Percentiles rank a stretch among this genome's conserved stretches.
Conservation (phyloP, 208 protist species). For the Tetramitus jugosus region DNA sequence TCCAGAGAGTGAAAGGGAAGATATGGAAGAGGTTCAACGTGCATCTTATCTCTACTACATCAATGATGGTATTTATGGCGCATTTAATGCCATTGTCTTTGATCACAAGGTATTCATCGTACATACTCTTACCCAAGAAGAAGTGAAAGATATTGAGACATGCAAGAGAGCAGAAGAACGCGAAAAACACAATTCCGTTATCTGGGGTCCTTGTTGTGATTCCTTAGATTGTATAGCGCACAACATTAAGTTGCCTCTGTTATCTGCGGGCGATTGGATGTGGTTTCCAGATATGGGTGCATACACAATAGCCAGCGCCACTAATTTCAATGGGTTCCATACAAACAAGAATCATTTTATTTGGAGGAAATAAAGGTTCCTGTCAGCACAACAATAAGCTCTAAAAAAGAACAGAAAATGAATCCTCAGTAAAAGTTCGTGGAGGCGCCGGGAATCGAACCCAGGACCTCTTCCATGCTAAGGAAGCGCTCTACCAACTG, state of each 20-base stretch:
- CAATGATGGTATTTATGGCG: constrained; percentile 68
- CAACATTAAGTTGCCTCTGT: constrained; percentile 54
- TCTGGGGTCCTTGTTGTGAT: constrained; percentile 74
- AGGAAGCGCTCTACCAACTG: too few species aligned
- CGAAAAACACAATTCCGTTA: constrained; percentile 42
- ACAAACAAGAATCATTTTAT: too few species aligned
- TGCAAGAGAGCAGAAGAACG: constrained; percentile 17
- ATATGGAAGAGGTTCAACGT: too few species aligned
- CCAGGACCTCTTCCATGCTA: too few species aligned
- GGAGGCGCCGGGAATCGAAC: too few species aligned
- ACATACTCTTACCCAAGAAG: constrained; percentile 38
- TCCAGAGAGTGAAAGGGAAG: too few species aligned
- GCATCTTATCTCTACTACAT: constrained; percentile 66
- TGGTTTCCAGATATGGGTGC: constrained; percentile 63
- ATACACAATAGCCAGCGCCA: constrained; percentile 59
- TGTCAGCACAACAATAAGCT: too few species aligned
- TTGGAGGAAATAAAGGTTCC: too few species aligned
- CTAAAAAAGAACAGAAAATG: too few species aligned
- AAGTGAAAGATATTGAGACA: constrained; percentile 29
- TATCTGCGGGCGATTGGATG: constrained; percentile 63
- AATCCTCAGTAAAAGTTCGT: too few species aligned
- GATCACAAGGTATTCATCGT: constrained; percentile 40
- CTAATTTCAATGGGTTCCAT: too few species aligned
- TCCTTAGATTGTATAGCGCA: constrained; percentile 66
- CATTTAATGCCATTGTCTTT: constrained; percentile 70